Conservation (phyloP, 441 rosid species). For the Pelargonium fulgidum region DNA sequence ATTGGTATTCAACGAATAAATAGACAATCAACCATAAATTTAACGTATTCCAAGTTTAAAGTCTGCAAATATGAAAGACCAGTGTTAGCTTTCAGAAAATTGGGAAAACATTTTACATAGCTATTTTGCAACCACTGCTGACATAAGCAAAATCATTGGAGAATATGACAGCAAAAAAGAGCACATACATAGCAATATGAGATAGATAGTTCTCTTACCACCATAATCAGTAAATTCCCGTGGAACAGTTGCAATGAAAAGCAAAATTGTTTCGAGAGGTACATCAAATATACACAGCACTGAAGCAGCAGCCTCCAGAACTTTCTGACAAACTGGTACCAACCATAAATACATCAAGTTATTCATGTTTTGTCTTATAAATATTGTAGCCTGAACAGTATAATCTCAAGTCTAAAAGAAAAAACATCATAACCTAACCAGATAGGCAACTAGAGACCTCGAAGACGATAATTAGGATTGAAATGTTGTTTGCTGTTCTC, state of each 20-base stretch:
- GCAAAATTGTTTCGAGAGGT: conserved; percentile 65
- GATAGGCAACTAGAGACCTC: conserved; percentile 49
- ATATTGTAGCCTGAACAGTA: conserved; percentile 1
- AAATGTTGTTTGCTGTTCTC: conserved; percentile 96
- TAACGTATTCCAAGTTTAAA: too few relatives aligned
- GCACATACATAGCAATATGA: neutral
- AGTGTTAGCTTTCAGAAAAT: neutral
- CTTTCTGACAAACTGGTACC: conserved; percentile 55
- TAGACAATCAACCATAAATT: neutral
- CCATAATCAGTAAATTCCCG: conserved; percentile 73
- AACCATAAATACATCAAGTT: conserved; percentile 21
- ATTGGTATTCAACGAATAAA: neutral
- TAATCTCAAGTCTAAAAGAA: conserved; percentile 9
- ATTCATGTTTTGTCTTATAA: conserved; percentile 13
- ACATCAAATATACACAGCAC: conserved; percentile 45
- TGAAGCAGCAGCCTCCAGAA: conserved; percentile 60
- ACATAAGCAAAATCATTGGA: conserved; percentile 16
- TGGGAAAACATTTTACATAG: neutral
- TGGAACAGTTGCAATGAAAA: conserved; percentile 74
- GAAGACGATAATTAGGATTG: conserved; percentile 83
- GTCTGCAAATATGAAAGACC: neutral
- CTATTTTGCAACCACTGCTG: neutral
- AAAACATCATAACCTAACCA: conserved; percentile 24
- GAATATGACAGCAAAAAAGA: conserved; percentile 17
- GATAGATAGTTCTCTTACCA: conserved; percentile 41